Percentiles rank a stretch among this genome's conserved stretches.
Conservation (phyloP, 495 filamentous ascomycete genomes). For the Chaetomium tenue region DNA sequence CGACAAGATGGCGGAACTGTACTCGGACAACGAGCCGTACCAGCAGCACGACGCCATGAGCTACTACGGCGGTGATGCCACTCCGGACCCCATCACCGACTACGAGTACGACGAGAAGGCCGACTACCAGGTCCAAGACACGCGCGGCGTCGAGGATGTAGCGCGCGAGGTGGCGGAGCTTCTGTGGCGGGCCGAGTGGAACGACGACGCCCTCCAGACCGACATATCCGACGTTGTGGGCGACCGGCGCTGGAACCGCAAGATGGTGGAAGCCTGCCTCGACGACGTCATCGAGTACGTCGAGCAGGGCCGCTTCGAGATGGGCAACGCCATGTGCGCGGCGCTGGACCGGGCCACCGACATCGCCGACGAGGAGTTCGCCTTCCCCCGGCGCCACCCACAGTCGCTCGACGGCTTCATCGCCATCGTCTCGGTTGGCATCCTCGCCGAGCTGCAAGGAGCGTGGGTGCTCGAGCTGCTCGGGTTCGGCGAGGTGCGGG, state of each 20-base stretch:
- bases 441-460: conserved; percentile 26
- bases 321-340: conserved; percentile 27
- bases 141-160: conserved; percentile 16
- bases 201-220: conserved; percentile 24
- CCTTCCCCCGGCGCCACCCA: conserved; percentile 24
- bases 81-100: not conserved
- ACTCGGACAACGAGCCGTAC: conserved; percentile 19
- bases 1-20: conserved; percentile 21
- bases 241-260: conserved; percentile 24
- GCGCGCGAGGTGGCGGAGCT: conserved; percentile 20
- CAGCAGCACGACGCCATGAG: conserved; percentile 14
- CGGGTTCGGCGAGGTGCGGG: conserved; percentile 25
- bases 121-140: not conserved
- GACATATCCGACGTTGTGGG: conserved; percentile 15
- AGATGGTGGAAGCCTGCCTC: conserved; percentile 24
- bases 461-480: conserved; percentile 30
- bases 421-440: conserved; percentile 26
- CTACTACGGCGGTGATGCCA: conserved; percentile 2
- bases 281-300: conserved; percentile 28
- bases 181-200: conserved; percentile 21
- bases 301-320: conserved; percentile 19
- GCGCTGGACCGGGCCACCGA: conserved; percentile 27
- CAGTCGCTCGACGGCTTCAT: conserved; percentile 28
- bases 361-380: conserved; percentile 24
- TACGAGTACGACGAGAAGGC: not conserved